Conservation (phyloP, 208 protist species). For the Acanthamoeba rhysodes region DNA sequence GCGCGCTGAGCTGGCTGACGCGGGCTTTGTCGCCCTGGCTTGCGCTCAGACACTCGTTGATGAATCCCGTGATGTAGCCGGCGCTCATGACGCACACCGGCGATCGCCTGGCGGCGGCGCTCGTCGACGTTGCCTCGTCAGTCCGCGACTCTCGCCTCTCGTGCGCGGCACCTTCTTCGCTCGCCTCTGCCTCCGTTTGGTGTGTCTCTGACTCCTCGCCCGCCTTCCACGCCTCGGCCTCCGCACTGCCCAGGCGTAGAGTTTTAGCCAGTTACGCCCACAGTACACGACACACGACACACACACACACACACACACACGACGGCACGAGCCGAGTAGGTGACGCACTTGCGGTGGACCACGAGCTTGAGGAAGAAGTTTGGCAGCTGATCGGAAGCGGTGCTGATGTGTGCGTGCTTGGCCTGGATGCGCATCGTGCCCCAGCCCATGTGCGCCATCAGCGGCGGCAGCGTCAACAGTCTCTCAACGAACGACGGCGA, state of each 20-base stretch:
- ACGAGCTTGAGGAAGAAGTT: constrained; percentile 34
- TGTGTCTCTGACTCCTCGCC: not conserved
- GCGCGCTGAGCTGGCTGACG: not conserved
- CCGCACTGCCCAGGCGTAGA: not conserved
- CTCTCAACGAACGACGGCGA: not conserved
- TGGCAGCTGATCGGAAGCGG: not conserved
- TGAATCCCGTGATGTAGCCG: constrained; percentile 44
- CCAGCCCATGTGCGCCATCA: constrained; percentile 38
- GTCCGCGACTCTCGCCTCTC: not conserved
- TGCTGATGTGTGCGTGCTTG: not conserved
- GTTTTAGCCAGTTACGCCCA: no score
- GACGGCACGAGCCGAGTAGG: no score
- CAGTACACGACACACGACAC: no score
- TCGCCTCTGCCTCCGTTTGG: not conserved
- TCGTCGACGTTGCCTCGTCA: not conserved
- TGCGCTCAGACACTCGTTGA: not conserved
- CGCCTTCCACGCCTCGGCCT: constrained; percentile 34
- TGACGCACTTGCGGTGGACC: not conserved
- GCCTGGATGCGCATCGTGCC: constrained; percentile 52
- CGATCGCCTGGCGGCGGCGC: not conserved
- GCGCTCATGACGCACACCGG: constrained; percentile 50
- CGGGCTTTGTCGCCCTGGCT: not conserved
- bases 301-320: no score
- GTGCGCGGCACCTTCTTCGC: no score
- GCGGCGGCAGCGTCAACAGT: constrained; percentile 7